Conservation (phyloP, 1,284 basidiomycete genomes). For the Puccinia triticina region DNA sequence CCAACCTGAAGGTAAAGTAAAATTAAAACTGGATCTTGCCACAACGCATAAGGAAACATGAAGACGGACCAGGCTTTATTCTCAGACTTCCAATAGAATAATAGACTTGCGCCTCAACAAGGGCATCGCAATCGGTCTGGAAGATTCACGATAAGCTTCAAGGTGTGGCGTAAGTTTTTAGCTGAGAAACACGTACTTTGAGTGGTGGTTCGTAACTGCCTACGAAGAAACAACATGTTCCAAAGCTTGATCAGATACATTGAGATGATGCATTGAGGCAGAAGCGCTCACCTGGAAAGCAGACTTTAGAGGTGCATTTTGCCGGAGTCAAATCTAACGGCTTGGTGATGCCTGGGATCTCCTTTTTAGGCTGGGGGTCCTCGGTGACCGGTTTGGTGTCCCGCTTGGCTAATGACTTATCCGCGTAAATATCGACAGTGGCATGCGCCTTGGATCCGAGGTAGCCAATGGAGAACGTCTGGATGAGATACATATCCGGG, state of each 20-base stretch:
- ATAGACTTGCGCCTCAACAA: conserved; percentile 40
- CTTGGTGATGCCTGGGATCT: background rate
- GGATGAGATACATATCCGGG: background rate
- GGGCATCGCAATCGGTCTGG: conserved; percentile 37
- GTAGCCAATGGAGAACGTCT: background rate
- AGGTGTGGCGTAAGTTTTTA: background rate
- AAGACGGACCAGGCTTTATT: conserved; percentile 26
- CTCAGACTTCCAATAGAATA: conserved; percentile 44
- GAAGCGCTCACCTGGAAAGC: conserved; percentile 5
- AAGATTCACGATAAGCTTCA: background rate
- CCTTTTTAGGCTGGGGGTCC: background rate
- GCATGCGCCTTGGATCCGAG: background rate
- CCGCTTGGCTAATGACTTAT: background rate
- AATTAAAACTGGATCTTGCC: background rate
- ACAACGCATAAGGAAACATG: background rate
- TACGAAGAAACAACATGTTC: background rate
- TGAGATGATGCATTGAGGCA: too few relatives aligned
- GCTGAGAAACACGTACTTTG: background rate
- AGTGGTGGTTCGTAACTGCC: background rate
- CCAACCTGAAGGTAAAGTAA: background rate
- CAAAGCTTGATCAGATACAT: background rate
- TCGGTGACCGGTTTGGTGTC: background rate
- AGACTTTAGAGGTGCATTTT: conserved; percentile 25
- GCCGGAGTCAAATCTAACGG: conserved; percentile 38
- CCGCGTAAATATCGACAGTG: background rate